Base-by-base conservation (phyloP, 2,329 filamentous ascomycete genomes). In the Dryadomyces quercivorus region DNA sequence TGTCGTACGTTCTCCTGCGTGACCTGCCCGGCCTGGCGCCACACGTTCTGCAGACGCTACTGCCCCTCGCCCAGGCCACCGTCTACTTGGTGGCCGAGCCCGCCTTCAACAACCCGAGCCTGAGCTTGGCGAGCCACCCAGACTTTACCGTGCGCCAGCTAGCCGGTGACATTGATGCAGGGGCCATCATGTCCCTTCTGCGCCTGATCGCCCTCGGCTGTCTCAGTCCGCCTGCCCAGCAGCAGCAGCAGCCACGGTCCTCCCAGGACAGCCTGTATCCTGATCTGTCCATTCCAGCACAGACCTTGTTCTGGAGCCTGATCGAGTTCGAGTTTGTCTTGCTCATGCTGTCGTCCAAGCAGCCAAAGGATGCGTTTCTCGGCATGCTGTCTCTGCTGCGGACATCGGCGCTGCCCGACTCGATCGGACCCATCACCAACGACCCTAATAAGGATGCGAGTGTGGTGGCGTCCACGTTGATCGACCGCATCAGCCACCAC, bases 251-350 rank as follows among this genome's bases (percentile, higher is more conserved):
- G 31, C n/a, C 51, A 7, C 38, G 51, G 10, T 10, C 46, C 7
- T 52, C 51, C 44, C 5, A 18, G 13, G 36, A n/a, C 50, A 2
- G n/a, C 42, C 12, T 34, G 62, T 65, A 45, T 50, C 20, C 49
- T 6, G 55, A 52, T 10, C 48, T 58, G 42, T 58, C 57, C 21
- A 55, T 54, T 3, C 60, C 65, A 13, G 66, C 68, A 10, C 67
- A 69, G 18, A 62, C 64, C 0, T 67, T 72, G 40, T 86, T 90
- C 61, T 93, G 88, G 88, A 76, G 73, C 57, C 68, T 74, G 42
- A 79, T 90, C 57, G 77, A 83, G 3, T 76, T 81, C 22, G 79
- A 86, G 47, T 82, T 86, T 59, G 76, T 85, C 10, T 68, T 87
- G 13, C 71, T 86, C 54, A 77, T 88, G 61, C 73, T 92, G 1